These are phyloP conservation scores for Diospyros lotus DNA, from an alignment of 148 eudicot genomes.

Conservation along the genomic window DNA sequence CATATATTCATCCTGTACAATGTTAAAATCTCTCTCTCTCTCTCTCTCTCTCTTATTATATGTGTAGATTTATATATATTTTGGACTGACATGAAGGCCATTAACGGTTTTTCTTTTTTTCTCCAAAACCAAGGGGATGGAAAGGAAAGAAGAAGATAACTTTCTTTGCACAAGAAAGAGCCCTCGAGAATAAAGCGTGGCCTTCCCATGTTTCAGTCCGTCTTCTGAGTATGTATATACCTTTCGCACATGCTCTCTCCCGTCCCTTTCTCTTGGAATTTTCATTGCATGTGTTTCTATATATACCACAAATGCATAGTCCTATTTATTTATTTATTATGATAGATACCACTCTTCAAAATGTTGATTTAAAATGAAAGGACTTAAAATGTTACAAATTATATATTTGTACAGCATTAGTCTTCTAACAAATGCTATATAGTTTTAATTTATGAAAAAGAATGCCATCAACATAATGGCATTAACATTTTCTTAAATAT, in stretches of 20 bases:
- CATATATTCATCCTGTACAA: background rate
- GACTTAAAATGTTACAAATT: too few relatives aligned
- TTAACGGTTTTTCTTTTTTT: conserved; percentile 10
- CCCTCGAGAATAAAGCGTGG: conserved; percentile 36
- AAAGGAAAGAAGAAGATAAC: background rate
- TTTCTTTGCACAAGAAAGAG: background rate
- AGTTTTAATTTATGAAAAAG: too few relatives aligned
- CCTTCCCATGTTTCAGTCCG: conserved; percentile 15
- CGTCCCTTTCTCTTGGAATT: conserved; percentile 43
- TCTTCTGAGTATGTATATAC: conserved; percentile 2
- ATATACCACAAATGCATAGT: too few relatives aligned
- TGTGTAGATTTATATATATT: background rate
- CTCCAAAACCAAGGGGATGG: conserved; percentile 17
- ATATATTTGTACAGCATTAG: too few relatives aligned
- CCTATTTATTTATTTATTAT: too few relatives aligned
- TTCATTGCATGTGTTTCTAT: background rate
- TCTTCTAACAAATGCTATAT: too few relatives aligned
- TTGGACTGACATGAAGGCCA: conserved; percentile 10
- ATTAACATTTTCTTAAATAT: too few relatives aligned
- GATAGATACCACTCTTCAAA: too few relatives aligned
- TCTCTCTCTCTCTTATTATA: conserved; percentile 2
- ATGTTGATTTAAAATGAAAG: too few relatives aligned
- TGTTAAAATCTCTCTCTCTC: background rate
- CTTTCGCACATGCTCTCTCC: conserved; percentile 38
- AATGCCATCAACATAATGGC: too few relatives aligned